Conservation (phyloP, 2,329 filamentous ascomycete genomes). For the Lecanoromycetidae sp. region DNA sequence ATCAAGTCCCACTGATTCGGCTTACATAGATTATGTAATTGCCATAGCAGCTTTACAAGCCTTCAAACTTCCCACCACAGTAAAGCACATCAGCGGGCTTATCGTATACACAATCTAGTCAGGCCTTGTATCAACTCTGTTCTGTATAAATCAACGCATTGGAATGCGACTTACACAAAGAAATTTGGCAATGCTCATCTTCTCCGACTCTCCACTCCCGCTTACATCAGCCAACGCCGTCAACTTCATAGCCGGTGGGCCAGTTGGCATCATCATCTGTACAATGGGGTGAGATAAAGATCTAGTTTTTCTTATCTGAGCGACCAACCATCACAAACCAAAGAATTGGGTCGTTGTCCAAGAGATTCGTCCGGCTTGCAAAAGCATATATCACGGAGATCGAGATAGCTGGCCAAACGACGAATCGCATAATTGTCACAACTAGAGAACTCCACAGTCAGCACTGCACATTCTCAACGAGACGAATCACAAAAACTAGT, state of each 20-base stretch:
- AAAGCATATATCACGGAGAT: slow-evolving; percentile 45
- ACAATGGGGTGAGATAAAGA: no score
- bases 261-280: slow-evolving; percentile 49
- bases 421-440: slow-evolving; percentile 45
- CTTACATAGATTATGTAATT: not conserved
- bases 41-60: slow-evolving; percentile 27
- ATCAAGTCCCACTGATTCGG: no score
- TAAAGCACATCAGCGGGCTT: slow-evolving; percentile 33
- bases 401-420: slow-evolving; percentile 48
- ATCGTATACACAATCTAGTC: slow-evolving; percentile 31
- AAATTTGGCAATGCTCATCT: slow-evolving; percentile 43
- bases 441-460: no score
- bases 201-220: slow-evolving; percentile 35
- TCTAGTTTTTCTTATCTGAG: no score
- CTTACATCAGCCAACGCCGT: slow-evolving; percentile 36
- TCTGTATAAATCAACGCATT: not conserved
- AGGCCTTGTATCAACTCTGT: not conserved
- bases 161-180: slow-evolving; percentile 30
- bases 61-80: slow-evolving; percentile 33
- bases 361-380: slow-evolving; percentile 39
- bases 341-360: slow-evolving; percentile 49
- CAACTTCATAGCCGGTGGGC: slow-evolving; percentile 44
- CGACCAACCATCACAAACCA: slow-evolving; percentile 56
- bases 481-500: no score
- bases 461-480: no score